A percentile compares a stretch with the other conserved stretches of the same genome.
Conservation (phyloP, 148 eudicot species). For the Beta vulgaris region DNA sequence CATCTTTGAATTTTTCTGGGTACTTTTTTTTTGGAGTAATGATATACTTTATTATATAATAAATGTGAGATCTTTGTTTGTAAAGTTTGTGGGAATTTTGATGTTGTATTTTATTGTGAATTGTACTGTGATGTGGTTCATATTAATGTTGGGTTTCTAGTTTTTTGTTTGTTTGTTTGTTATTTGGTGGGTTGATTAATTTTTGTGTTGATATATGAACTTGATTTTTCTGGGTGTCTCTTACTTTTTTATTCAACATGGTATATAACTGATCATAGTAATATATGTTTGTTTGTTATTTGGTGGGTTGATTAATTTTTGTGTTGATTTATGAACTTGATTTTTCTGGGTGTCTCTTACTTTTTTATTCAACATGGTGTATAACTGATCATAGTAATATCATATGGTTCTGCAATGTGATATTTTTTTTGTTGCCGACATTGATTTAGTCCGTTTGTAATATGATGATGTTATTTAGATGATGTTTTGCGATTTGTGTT, state of each 20-base stretch:
- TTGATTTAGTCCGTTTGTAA: no score
- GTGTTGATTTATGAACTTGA: not conserved
- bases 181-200: no score
- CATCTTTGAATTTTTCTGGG: constrained; percentile 2
- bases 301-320: no score
- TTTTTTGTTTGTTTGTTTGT: no score
- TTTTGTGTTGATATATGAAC: not conserved
- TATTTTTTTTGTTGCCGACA: not conserved
- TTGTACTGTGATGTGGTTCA: not conserved
- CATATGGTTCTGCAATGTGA: not conserved
- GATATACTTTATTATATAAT: not conserved
- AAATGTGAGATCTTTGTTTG: not conserved
- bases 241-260: not conserved
- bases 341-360: not conserved
- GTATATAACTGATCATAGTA: not conserved
- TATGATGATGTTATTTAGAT: no score
- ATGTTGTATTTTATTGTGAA: not conserved
- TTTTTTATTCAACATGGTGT: not conserved
- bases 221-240: not conserved
- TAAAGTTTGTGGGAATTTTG: not conserved
- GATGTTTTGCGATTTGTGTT: not conserved
- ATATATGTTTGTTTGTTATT: no score
- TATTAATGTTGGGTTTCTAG: not conserved
- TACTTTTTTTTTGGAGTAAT: not conserved
- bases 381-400: not conserved